Base-by-base conservation (phyloP, 257 asterid genomes). In the Nicotiana paniculata region DNA sequence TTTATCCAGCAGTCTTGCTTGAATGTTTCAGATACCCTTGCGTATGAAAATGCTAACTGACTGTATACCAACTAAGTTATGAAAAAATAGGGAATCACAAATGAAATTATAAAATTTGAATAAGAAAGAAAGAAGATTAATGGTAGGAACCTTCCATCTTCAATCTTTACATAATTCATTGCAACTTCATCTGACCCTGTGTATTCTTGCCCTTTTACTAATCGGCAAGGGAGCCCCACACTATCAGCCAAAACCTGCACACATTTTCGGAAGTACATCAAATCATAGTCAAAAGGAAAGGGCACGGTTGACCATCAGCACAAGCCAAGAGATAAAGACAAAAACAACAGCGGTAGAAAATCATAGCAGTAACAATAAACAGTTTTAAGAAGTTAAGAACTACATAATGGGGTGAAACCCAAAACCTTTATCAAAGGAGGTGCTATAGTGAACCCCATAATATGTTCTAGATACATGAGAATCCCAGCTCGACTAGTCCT, bases 151-250 rank as follows among this genome's bases (percentile, higher is more conserved):
- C 97, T 96, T 88, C 91, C 97, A 86, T 86, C 80, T 75, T 51
- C 93, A 81, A 90, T 82, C 90, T 91, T 92, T 79, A 94, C 96
- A 82, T 93, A 90, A 90, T 84, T 93, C 89, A 96, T 92, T 63
- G 97, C 99, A 86, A 93, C 99, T 54, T 93, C 99, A 84, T 89
- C 89, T 80, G 97, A 91, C 81, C 99, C 99, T 18, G 97, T 92
- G 80, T 91, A 93, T 85, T 93, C 96, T 77, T 84, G 89, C 76
- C 99, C 98, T 86, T 96, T 96, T 82, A 91, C 95, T 84, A 96
- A 85, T 77, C 97, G 97, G 85, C 98, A 93, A 80, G 94, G 96
- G 78, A 96, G 90, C 72, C 89, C 94, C 87, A 90, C 86, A 82
- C 90, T 82, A 86, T 94, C 99, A 84, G 98, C 97, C 92, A 96